Conservation (phyloP, 495 filamentous ascomycete genomes). For the Monascus purpureus region DNA sequence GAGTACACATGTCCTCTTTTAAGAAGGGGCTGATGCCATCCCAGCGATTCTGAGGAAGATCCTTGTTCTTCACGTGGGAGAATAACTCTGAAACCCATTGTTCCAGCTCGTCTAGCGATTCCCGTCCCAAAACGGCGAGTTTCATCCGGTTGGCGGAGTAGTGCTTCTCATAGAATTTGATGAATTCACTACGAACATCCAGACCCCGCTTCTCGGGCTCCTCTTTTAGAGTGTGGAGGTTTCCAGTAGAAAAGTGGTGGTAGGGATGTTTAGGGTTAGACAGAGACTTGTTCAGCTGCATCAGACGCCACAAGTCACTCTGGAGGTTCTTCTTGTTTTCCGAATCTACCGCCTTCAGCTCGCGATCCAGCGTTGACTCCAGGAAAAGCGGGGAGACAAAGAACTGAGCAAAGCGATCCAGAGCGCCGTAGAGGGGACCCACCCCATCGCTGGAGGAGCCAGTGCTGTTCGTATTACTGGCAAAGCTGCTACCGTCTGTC, state of each 20-base stretch:
- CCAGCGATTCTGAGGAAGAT: constrained; percentile 72
- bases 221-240: constrained; percentile 77
- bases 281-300: constrained; percentile 82
- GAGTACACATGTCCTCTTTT: constrained; percentile 54
- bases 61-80: constrained; percentile 69
- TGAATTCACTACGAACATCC: constrained; percentile 85
- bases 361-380: constrained; percentile 76
- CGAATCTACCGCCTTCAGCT: constrained; percentile 87
- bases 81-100: constrained; percentile 82
- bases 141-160: constrained; percentile 98
- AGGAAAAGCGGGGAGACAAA: constrained; percentile 90
- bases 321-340: constrained; percentile 99
- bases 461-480: constrained; percentile 5
- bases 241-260: constrained; percentile 91
- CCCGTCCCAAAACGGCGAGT: constrained; percentile 77
- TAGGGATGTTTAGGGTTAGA: constrained; percentile 90
- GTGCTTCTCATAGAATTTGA: constrained; percentile 77
- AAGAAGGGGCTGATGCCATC: constrained; percentile 56
- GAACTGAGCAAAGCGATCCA: constrained; percentile 96
- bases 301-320: constrained; percentile 82
- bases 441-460: constrained; percentile 7
- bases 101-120: constrained; percentile 79
- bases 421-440: constrained; percentile 72
- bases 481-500: constrained; percentile 7
- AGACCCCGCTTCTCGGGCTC: constrained; percentile 68